Conservation (phyloP, 2,329 filamentous ascomycete species). For the Coniochaeta pulveracea region DNA sequence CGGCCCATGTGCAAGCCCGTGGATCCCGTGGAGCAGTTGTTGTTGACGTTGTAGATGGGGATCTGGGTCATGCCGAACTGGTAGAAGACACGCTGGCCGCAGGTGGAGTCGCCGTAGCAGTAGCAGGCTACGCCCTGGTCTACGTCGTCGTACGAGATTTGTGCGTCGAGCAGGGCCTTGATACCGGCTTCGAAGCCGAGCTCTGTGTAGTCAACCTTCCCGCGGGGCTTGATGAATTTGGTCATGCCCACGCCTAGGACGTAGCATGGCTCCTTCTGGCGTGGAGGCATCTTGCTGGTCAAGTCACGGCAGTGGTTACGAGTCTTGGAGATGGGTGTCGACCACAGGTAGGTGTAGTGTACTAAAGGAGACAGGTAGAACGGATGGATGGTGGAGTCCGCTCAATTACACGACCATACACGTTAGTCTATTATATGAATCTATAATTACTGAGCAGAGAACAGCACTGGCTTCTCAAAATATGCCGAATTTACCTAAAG, state of each 20-base stretch:
- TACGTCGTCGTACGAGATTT: slow-evolving; percentile 94
- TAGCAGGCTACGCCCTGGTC: slow-evolving; percentile 95
- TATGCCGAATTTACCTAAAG: no score
- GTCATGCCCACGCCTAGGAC: slow-evolving; percentile 97
- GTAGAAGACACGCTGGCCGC: slow-evolving; percentile 94
- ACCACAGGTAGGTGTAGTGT: no score
- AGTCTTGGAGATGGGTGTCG: no score
- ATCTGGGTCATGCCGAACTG: slow-evolving; percentile 97
- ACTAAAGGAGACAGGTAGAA: no score
- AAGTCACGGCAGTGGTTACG: no score
- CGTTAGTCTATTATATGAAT: no score
- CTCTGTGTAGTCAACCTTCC: slow-evolving; percentile 90
- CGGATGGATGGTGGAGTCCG: no score
- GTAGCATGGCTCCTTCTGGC: slow-evolving; percentile 52
- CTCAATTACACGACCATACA: no score
- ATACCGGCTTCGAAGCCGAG: slow-evolving; percentile 86
- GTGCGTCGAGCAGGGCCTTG: slow-evolving; percentile 75
- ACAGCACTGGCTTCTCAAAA: no score
- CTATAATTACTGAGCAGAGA: no score
- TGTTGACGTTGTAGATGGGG: slow-evolving; percentile 96
- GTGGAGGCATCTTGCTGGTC: slow-evolving; percentile 36
- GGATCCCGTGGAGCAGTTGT: slow-evolving; percentile 95
- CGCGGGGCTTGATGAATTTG: slow-evolving; percentile 95
- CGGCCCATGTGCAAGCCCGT: slow-evolving; percentile 80
- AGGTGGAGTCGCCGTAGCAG: slow-evolving; percentile 92